phyloP scores from a whole-genome alignment of 805 yeast species.

The Torulaspora microellipsoides region DNA sequence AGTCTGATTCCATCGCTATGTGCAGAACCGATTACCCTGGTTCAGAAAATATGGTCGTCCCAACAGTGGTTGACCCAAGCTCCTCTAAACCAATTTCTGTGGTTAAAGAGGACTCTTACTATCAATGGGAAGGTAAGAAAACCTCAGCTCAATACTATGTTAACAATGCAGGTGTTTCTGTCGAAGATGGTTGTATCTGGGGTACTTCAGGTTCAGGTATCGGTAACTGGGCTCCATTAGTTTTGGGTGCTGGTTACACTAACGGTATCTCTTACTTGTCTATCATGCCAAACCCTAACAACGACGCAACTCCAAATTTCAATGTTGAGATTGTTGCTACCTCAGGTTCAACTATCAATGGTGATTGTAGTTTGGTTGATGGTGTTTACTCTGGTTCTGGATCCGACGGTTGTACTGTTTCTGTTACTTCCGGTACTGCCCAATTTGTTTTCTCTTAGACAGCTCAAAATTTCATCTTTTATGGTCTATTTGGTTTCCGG shows the following conservation, averaged over 20 bases:
- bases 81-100: constrained; percentile 48
- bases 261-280: constrained; percentile 61
- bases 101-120: constrained; percentile 57
- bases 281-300: constrained; percentile 75
- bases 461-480: neutral
- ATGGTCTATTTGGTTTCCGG: neutral
- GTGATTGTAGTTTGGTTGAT: constrained; percentile 73
- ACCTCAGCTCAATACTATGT: constrained; percentile 75
- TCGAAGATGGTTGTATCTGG: constrained; percentile 70
- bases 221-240: constrained; percentile 80
- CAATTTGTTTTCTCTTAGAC: constrained; percentile 51
- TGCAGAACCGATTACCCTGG: constrained; percentile 83
- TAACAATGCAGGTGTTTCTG: constrained; percentile 69
- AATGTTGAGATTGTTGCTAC: constrained; percentile 72
- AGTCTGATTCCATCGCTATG: constrained; percentile 52
- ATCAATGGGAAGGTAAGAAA: constrained; percentile 55
- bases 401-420: constrained; percentile 76
- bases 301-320: constrained; percentile 50
- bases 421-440: constrained; percentile 56
- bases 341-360: constrained; percentile 54
- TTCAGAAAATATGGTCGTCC: constrained; percentile 74
- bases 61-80: constrained; percentile 54
- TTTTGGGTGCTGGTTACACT: constrained; percentile 69
- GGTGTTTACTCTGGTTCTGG: constrained; percentile 67
- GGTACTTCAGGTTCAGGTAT: constrained; percentile 53